These are phyloP conservation scores for Backusella mclennaniae DNA, from an alignment of 192 early-diverging fungal genomes.

Conservation along the genomic window DNA sequence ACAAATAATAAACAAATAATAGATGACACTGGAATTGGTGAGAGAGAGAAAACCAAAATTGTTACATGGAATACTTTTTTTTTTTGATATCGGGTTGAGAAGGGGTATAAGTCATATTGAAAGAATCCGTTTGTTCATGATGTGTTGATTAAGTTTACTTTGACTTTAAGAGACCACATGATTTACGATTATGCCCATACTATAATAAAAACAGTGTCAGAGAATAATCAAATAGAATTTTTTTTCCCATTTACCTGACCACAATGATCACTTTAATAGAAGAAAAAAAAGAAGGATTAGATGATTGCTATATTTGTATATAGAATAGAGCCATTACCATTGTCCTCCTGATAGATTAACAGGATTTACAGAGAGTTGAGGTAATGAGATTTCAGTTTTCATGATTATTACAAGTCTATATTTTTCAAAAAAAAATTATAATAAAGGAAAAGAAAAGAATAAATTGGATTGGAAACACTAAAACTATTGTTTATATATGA, in stretches of 20 bases:
- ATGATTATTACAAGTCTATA: background rate
- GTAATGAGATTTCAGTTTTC: background rate
- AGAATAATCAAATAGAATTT: background rate
- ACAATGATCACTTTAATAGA: constrained; percentile 2
- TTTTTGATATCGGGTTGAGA: background rate
- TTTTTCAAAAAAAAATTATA: background rate
- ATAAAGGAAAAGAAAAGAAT: background rate
- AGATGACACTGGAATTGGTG: background rate
- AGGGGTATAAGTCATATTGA: background rate
- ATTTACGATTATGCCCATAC: constrained; percentile 7
- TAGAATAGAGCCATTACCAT: background rate
- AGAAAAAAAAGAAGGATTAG: background rate
- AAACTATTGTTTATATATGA: background rate
- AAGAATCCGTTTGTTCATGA: background rate
- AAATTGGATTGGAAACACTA: background rate
- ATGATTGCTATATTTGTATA: background rate
- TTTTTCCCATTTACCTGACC: background rate
- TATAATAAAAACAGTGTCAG: background rate
- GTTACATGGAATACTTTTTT: background rate
- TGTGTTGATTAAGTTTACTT: background rate
- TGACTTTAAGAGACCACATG: background rate
- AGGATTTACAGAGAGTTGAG: background rate
- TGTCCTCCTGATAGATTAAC: constrained; percentile 8
- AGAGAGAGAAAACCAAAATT: background rate
- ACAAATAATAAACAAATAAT: background rate